Base-by-base conservation (phyloP, 2,329 filamentous ascomycete genomes). In the Cercospora zeae-maydis region DNA sequence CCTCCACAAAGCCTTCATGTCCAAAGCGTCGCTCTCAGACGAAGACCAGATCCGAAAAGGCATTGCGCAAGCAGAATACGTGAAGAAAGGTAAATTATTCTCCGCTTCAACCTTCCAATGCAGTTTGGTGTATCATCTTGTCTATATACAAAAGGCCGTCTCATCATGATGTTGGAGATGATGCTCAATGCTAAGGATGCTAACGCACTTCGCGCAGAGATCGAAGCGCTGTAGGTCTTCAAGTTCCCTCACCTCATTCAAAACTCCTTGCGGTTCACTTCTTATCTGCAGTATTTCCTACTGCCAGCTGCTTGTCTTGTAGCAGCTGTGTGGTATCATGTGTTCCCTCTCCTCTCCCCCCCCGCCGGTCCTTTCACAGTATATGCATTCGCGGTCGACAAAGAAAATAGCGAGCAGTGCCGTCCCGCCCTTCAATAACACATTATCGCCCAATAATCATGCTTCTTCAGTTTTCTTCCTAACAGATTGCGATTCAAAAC, bases 1-100 rank as follows among this genome's bases (percentile, higher is more conserved):
- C 1, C 80, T 97, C 9, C 92, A 97, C 78, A 86, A 87, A 64
- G 93, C 93, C 0, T 99, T 98, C 78, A 85, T 88, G 68, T 86
- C 86, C 52, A 92, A 96, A 70, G 85, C 88, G 1, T 77, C 82
- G 42, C 74, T 96, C 62, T 82, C 80, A 1, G 87, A 95, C 69
- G 88, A 93, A 66, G 85, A 84, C 7, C 83, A 91, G 71, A 97
- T 99, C 55, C 83, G 82, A 45, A 83, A 87, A 64, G 90, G 87
- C 0, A 91, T 99, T 61, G 82, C 85, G 42, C 83, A 88, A 64
- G 93, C 92, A 0, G 86, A 96, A 68, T 97, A 90, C 76, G 92
- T 98, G 3, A 96, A 91, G 78, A 97, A 96, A 83, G 92, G 92
- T 92, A 73, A 61, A 30, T 34, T 11, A 16, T 13, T 8, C 11